Conservation (phyloP, 306 rosid species). For the Begonia peltatifolia region DNA sequence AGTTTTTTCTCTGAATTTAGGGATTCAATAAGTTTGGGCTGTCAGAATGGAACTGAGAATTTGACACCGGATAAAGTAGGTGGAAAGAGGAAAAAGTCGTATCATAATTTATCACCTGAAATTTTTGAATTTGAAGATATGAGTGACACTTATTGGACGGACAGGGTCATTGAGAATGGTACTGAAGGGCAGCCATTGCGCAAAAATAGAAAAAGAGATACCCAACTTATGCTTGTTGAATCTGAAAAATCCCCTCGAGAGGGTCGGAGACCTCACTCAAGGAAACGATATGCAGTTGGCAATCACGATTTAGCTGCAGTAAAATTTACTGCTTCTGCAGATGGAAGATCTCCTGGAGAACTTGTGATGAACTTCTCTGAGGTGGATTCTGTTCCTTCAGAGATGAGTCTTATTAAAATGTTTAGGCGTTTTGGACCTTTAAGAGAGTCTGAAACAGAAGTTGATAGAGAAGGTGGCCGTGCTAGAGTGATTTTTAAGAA, state of each 20-base stretch:
- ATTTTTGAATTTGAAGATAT: conserved; percentile 92
- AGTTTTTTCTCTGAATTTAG: conserved; percentile 86
- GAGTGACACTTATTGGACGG: conserved; percentile 94
- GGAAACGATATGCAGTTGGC: conserved; percentile 45
- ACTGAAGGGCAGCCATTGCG: conserved; percentile 53
- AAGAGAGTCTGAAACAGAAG: conserved; percentile 82
- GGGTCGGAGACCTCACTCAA: conserved; percentile 50
- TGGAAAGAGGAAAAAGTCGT: conserved; percentile 44
- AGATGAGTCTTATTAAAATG: conserved; percentile 59
- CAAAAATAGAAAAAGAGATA: conserved; percentile 36
- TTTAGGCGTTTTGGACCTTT: conserved; percentile 91
- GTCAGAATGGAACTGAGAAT: conserved; percentile 25
- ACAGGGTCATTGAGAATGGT: conserved; percentile 80
- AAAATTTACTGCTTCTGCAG: conserved; percentile 54
- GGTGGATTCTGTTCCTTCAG: conserved; percentile 69
- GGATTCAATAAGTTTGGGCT: conserved; percentile 35
- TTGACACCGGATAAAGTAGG: conserved; percentile 23
- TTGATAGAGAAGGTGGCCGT: conserved; percentile 70
- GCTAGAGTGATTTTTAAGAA: conserved; percentile 88
- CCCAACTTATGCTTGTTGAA: conserved; percentile 29
- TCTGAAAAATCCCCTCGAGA: conserved; percentile 45
- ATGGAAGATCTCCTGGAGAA: conserved; percentile 72
- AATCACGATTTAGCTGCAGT: conserved; percentile 23
- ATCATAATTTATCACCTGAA: conserved; percentile 33
- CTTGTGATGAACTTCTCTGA: conserved; percentile 87